phyloP scores from a whole-genome alignment of 225 moss, liverwort and hornwort genomes.

The Climacium dendroides region DNA sequence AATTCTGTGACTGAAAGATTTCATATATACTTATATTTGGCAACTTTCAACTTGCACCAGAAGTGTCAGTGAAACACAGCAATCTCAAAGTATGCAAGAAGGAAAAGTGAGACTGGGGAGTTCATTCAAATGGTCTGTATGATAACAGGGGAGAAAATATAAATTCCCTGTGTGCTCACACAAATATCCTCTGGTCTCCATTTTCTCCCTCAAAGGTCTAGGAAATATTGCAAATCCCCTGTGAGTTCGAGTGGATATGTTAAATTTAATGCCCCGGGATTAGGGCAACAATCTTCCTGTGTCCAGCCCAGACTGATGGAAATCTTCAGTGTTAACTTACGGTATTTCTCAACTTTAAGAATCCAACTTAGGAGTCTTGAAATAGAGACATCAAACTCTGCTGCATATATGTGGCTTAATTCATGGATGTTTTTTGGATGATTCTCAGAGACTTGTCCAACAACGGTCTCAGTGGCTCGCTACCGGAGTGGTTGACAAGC shows the following conservation, averaged over 20 bases:
- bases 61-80: too few relatives aligned
- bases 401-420: not conserved
- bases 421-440: not conserved
- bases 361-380: not conserved
- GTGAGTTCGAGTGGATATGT: not conserved
- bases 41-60: not conserved
- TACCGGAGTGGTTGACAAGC: not conserved
- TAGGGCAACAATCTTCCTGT: not conserved
- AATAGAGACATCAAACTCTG: not conserved
- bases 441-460: not conserved
- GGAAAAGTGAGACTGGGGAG: not conserved
- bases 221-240: not conserved
- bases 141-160: not conserved
- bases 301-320: not conserved
- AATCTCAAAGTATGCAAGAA: not conserved
- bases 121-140: not conserved
- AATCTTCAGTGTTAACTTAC: not conserved
- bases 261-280: not conserved
- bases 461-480: not conserved
- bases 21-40: not conserved
- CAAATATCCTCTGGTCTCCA: too few relatives aligned
- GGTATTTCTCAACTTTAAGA: too few relatives aligned
- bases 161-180: too few relatives aligned
- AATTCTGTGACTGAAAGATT: not conserved
- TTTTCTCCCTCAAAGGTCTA: not conserved